phyloP scores from a whole-genome alignment of 345 rosid species.

The Citrus inodora region DNA sequence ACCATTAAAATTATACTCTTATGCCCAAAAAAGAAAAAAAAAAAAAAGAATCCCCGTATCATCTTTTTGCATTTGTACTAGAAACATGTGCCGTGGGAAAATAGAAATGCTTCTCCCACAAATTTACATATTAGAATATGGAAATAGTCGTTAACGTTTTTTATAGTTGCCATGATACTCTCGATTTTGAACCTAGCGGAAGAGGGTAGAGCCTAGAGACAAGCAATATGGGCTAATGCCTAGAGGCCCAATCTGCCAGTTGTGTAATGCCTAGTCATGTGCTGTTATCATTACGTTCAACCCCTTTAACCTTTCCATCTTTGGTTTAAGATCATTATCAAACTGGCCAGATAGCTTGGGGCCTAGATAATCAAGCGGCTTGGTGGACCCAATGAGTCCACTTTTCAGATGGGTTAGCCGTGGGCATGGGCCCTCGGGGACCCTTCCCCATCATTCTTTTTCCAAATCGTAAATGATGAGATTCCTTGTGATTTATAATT shows the following conservation, averaged over 20 bases:
- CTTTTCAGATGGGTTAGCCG: conserved; percentile 1
- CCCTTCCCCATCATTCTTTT: neutral
- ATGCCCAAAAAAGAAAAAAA: neutral
- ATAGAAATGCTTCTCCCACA: neutral
- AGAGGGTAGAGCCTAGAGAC: neutral
- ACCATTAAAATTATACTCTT: neutral
- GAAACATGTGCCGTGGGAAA: neutral
- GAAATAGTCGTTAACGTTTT: too few species aligned
- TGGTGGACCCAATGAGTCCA: conserved; percentile 7
- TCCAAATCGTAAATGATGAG: conserved; percentile 4
- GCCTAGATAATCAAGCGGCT: neutral
- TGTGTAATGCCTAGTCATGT: too few species aligned
- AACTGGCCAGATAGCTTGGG: neutral
- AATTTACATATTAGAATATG: too few species aligned
- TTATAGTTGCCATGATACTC: too few species aligned
- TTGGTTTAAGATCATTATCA: neutral
- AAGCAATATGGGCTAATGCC: neutral
- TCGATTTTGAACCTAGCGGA: neutral
- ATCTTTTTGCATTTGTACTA: neutral
- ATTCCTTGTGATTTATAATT: neutral
- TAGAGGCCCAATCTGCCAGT: neutral
- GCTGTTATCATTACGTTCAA: neutral
- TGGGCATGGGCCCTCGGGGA: neutral
- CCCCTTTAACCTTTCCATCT: neutral
- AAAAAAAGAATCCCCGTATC: too few species aligned